Evolutionary conservation across 768 basidiomycete species (phyloP).

Genomic region (Collybia nuda): DNA sequence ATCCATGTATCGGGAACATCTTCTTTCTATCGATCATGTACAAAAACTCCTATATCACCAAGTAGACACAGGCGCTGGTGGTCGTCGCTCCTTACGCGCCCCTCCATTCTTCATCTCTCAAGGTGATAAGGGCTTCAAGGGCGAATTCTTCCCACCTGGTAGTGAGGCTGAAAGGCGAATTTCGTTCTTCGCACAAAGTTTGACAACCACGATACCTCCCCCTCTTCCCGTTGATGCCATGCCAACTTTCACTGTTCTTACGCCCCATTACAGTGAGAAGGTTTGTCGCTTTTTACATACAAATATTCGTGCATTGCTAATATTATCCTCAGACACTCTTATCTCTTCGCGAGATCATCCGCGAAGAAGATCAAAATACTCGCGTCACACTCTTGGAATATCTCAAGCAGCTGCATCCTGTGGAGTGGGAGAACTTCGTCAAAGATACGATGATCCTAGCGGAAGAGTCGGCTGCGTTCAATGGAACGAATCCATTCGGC

Average conservation of each 20-base stretch:
- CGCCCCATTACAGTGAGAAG: slow-evolving; percentile 99
- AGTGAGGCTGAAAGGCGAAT: slow-evolving; percentile 97
- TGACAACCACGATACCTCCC: slow-evolving; percentile 93
- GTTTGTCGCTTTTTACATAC: slow-evolving; percentile 35
- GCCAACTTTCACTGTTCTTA: slow-evolving; percentile 98
- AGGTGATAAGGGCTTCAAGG: slow-evolving; percentile 75
- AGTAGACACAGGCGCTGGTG: slow-evolving; percentile 76
- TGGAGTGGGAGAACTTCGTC: slow-evolving; percentile 99
- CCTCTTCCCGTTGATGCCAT: slow-evolving; percentile 97
- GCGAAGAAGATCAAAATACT: slow-evolving; percentile 96
- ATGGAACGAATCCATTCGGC: slow-evolving; percentile 70
- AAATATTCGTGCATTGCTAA: background rate
- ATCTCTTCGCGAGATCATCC: slow-evolving; percentile 96
- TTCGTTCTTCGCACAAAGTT: slow-evolving; percentile 97
- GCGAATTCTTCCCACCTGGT: slow-evolving; percentile 91
- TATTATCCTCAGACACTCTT: slow-evolving; percentile 68
- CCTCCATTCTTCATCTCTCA: slow-evolving; percentile 99
- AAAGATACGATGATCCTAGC: slow-evolving; percentile 99
- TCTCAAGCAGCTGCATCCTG: slow-evolving; percentile 94
- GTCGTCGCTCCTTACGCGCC: slow-evolving; percentile 88
- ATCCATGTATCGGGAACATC: slow-evolving; percentile 98
- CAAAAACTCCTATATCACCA: slow-evolving; percentile 98
- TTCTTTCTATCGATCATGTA: slow-evolving; percentile 98
- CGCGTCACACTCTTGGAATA: slow-evolving; percentile 97
- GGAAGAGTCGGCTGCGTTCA: slow-evolving; percentile 88